Base-by-base conservation (phyloP, 2,329 filamentous ascomycete genomes). In the Claviceps africana region DNA sequence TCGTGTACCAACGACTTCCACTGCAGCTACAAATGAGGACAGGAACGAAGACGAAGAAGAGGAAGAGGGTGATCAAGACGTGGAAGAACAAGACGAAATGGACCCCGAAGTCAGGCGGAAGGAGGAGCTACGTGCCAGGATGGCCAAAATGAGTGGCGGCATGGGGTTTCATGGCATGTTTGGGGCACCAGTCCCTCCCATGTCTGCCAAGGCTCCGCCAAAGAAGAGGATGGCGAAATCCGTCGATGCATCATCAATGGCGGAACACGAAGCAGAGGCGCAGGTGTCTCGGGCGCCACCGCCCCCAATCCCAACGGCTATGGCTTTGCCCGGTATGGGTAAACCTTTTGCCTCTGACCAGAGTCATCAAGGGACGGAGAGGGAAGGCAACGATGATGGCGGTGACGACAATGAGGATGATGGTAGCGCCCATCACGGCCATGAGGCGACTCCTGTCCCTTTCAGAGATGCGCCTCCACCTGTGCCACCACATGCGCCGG, bases 91-190 rank as follows among this genome's bases (percentile, higher is more conserved):
- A 47, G 86, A 90, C 30, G 88, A 95, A 17, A 74, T 94, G 50
- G 90, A 97, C 61, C 88, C 89, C 1, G 93, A 98, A 65, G 76
- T 88, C 22, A 83, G 81, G 58, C 84, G 90, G 50, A 86, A 85
- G 64, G 83, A 95, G 69, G 91, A 96, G 65, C 75, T 98, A 33
- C 82, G 93, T 55, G 89, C 93, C 56, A 82, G 93, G 60, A 98
- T 98, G 88, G 93, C 93, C 46, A 96, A 95, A 70, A 93, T 98
- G 85, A 95, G 91, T 59, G 91, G 91, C 52, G 91, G 91, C 22
- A 95, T 95, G 88, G 88, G 88, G 47, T 95, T 97, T 85, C 82
- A 88, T 64, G 88, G 88, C 60, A 93, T 97, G 82, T 94, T 95
- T 66, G 88, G 87, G 19, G 78, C 79, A 21, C 81, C 83, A 37